Conservation (phyloP, 345 rosid species). For the Nasturtium officinale region DNA sequence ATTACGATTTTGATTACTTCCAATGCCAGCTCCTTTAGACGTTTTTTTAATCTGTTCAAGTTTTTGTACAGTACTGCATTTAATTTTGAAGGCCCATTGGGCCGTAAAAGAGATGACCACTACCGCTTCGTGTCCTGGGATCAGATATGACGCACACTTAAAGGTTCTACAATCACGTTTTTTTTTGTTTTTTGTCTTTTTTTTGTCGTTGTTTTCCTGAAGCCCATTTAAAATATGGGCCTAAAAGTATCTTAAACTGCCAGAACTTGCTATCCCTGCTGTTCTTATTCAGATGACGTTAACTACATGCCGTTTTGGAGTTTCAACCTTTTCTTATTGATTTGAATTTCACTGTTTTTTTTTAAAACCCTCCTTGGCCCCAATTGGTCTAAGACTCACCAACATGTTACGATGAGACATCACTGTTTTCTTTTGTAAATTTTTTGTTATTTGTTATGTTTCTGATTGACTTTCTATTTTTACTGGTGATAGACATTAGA, state of each 20-base stretch:
- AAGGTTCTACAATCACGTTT: neutral
- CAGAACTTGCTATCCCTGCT: neutral
- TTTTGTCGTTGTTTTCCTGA: neutral
- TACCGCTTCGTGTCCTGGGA: neutral
- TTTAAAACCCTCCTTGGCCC: no score
- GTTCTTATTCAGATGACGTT: neutral
- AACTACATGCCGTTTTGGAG: slow-evolving; percentile 24
- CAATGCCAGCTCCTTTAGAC: neutral
- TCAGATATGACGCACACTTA: neutral
- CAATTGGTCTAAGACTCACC: no score
- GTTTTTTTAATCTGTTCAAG: neutral
- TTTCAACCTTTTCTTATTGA: neutral
- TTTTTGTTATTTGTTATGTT: no score
- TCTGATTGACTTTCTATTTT: neutral
- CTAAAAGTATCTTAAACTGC: neutral
- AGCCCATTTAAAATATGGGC: slow-evolving; percentile 9
- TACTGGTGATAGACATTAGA: neutral
- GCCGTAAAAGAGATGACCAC: neutral
- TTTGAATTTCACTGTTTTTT: no score
- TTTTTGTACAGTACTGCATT: neutral
- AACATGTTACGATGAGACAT: no score
- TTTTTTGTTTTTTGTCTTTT: neutral
- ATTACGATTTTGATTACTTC: neutral
- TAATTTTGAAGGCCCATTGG: neutral
- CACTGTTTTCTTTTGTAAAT: neutral